These are phyloP conservation scores for Paraglomus brasilianum DNA, from an alignment of 192 early-diverging fungal genomes.

Conservation along the genomic window DNA sequence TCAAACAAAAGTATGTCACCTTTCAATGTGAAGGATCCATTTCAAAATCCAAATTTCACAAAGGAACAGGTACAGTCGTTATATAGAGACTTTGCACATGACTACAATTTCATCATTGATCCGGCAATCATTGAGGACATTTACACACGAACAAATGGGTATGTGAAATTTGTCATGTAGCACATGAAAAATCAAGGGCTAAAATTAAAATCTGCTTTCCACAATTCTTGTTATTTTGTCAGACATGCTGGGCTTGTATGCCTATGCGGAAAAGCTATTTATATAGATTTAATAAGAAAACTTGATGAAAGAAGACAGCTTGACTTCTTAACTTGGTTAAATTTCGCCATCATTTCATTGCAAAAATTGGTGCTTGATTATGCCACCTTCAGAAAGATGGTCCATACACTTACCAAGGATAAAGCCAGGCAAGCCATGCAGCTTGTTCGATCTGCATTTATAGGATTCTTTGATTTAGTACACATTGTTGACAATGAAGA, in stretches of 20 bases:
- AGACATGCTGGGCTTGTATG: slow-evolving; percentile 19
- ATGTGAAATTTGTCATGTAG: slow-evolving; percentile 13
- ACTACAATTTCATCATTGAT: slow-evolving; percentile 29
- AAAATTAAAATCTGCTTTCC: slow-evolving; percentile 18
- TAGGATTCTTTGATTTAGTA: slow-evolving; percentile 21
- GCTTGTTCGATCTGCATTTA: slow-evolving; percentile 27
- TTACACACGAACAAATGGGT: slow-evolving; percentile 33
- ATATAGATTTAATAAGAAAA: not conserved
- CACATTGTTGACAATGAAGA: slow-evolving; percentile 4
- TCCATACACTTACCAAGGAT: slow-evolving; percentile 15
- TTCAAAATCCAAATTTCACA: slow-evolving; percentile 35
- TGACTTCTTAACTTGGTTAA: slow-evolving; percentile 5
- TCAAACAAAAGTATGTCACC: slow-evolving; percentile 28
- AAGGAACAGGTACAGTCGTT: slow-evolving; percentile 33
- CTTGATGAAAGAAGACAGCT: not conserved
- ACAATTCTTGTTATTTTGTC: slow-evolving; percentile 14
- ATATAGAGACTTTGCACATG: slow-evolving; percentile 31
- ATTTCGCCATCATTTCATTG: slow-evolving; percentile 4
- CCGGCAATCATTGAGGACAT: slow-evolving; percentile 33
- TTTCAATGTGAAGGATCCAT: slow-evolving; percentile 32
- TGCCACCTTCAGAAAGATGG: slow-evolving; percentile 22
- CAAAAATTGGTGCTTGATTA: slow-evolving; percentile 7
- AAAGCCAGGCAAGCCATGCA: slow-evolving; percentile 19
- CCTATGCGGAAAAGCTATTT: not conserved
- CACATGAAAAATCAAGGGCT: not conserved